Evolutionary conservation across 164 flowering plant species (phyloP).

Genomic region (Brasenia schreberi): DNA sequence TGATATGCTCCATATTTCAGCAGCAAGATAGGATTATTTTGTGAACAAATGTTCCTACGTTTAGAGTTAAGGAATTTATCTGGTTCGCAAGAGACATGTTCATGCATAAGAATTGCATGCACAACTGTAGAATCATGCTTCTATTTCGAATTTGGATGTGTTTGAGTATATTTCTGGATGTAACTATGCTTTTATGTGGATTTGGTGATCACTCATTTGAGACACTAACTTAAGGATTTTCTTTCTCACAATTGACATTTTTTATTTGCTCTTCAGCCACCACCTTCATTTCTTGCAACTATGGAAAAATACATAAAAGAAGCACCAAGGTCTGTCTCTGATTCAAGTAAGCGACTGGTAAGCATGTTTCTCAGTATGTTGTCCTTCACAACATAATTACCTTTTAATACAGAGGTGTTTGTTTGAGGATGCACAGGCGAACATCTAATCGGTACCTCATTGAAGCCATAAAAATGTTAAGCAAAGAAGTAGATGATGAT

Average conservation of each 20-base stretch:
- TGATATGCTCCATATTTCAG: too few relatives aligned
- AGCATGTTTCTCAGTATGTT: slow-evolving; percentile 11
- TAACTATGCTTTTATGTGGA: neutral
- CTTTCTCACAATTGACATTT: neutral
- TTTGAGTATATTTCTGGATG: neutral
- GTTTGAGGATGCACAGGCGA: too few relatives aligned
- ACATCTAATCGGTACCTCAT: too few relatives aligned
- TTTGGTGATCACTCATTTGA: neutral
- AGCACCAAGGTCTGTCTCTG: slow-evolving; percentile 71
- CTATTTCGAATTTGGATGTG: neutral
- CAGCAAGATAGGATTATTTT: too few relatives aligned
- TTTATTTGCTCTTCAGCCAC: slow-evolving; percentile 45
- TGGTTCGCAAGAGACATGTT: neutral
- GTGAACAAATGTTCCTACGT: too few relatives aligned
- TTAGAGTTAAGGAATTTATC: too few relatives aligned
- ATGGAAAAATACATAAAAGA: slow-evolving; percentile 96
- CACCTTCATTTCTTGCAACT: slow-evolving; percentile 90
- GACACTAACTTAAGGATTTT: too few relatives aligned
- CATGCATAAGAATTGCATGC: neutral
- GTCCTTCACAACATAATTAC: too few relatives aligned
- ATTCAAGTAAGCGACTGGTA: slow-evolving; percentile 55
- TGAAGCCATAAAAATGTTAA: too few relatives aligned
- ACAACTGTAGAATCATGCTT: neutral
- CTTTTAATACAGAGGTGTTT: neutral
- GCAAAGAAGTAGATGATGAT: too few relatives aligned